Conservation (phyloP, 73 alveolate genomes). For the Strombidium stylifer region DNA sequence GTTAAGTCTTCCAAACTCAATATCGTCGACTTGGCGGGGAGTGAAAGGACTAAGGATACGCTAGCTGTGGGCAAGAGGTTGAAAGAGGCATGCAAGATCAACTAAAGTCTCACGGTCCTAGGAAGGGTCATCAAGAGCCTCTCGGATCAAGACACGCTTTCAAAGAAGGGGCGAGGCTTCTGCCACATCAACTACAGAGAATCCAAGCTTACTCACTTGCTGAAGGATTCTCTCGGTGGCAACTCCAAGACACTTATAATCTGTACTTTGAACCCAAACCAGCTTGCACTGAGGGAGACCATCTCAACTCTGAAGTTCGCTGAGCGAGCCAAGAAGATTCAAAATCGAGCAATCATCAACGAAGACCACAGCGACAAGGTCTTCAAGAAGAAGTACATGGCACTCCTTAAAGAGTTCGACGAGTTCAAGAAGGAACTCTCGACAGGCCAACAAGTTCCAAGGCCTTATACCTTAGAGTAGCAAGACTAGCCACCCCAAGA, state of each 20-base stretch:
- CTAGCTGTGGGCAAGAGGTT: conserved; percentile 59
- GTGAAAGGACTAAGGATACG: conserved; percentile 57
- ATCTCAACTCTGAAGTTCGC: conserved; percentile 95
- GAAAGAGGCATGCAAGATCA: conserved; percentile 67
- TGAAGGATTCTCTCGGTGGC: conserved; percentile 92
- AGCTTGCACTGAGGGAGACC: conserved; percentile 97
- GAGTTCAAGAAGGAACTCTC: too few species aligned
- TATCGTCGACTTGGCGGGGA: conserved; percentile 63
- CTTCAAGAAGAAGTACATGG: conserved; percentile 92
- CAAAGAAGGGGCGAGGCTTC: conserved; percentile 60
- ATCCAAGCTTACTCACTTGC: conserved; percentile 82
- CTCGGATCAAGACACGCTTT: conserved; percentile 29
- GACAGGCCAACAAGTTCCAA: too few species aligned
- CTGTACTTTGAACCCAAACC: conserved; percentile 97
- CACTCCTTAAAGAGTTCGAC: too few species aligned
- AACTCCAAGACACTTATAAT: conserved; percentile 66
- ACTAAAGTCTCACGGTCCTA: conserved; percentile 39
- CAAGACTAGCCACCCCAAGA: too few species aligned
- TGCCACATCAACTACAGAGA: conserved; percentile 73
- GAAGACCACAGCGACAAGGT: conserved; percentile 98
- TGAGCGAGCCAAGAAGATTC: conserved; percentile 91
- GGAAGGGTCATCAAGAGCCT: conserved; percentile 45
- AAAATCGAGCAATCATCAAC: conserved; percentile 94
- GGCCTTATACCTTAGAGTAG: too few species aligned
- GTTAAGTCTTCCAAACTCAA: conserved; percentile 19